A percentile compares a stretch with the other conserved stretches of the same genome.
Conservation (phyloP, 805 yeast genomes). For the Clavispora phyllophila region DNA sequence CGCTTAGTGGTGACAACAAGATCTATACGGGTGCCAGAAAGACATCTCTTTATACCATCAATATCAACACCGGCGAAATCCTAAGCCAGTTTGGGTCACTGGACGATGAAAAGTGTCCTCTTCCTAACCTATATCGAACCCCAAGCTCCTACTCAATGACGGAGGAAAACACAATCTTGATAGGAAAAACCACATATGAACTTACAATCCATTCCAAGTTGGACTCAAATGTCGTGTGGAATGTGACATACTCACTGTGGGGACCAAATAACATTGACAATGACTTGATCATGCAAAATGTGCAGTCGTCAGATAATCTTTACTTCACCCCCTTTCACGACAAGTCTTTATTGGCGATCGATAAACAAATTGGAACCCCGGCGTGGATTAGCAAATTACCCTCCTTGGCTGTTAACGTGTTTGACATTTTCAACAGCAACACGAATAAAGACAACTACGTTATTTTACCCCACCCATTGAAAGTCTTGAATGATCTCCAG, state of each 20-base stretch:
- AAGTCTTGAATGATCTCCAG: slow-evolving; percentile 32
- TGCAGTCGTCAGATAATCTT: slow-evolving; percentile 61
- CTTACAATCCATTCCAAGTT: slow-evolving; percentile 71
- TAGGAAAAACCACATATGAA: slow-evolving; percentile 72
- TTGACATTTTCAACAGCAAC: slow-evolving; percentile 55
- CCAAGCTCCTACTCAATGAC: not conserved
- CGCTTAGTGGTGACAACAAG: slow-evolving; percentile 67
- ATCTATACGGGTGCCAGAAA: slow-evolving; percentile 81
- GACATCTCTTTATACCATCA: slow-evolving; percentile 70
- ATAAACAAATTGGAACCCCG: slow-evolving; percentile 62
- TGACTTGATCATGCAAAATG: slow-evolving; percentile 44
- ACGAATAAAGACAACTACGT: slow-evolving; percentile 33
- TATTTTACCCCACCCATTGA: slow-evolving; percentile 66
- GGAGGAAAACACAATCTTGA: slow-evolving; percentile 35
- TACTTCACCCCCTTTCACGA: slow-evolving; percentile 84
- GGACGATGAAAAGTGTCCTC: slow-evolving; percentile 29
- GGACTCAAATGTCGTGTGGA: slow-evolving; percentile 61
- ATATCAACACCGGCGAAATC: slow-evolving; percentile 70
- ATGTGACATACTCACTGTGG: slow-evolving; percentile 84
- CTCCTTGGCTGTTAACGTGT: slow-evolving; percentile 67
- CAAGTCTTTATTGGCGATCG: slow-evolving; percentile 70
- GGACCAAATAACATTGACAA: slow-evolving; percentile 83
- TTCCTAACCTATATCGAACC: slow-evolving; percentile 22
- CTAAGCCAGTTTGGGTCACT: slow-evolving; percentile 57
- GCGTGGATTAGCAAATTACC: slow-evolving; percentile 77